Conservation (phyloP, 306 rosid genomes). For the Quercus glauca region DNA sequence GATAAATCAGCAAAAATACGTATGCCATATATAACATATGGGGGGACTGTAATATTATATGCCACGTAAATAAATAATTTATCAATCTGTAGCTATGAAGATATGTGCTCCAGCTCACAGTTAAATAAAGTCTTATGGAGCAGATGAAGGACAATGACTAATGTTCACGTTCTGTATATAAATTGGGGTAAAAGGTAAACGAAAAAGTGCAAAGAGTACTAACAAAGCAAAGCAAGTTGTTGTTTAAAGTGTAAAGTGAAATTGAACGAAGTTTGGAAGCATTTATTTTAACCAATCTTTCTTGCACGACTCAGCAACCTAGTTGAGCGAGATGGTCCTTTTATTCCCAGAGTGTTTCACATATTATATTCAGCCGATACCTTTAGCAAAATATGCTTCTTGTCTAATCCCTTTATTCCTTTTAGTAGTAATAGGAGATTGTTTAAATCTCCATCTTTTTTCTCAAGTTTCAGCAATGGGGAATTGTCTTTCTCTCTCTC, state of each 20-base stretch:
- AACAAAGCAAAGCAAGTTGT: conserved; percentile 12
- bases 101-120: not conserved
- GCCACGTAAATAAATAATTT: too few species aligned
- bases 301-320: conserved; percentile 33
- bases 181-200: not conserved
- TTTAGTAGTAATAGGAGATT: not conserved
- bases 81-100: too few species aligned
- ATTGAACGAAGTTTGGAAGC: conserved; percentile 28
- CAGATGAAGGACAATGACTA: not conserved
- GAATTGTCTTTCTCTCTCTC: conserved; percentile 19
- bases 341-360: not conserved
- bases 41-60: too few species aligned
- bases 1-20: not conserved
- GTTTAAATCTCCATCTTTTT: not conserved
- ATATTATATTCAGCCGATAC: not conserved
- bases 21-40: not conserved
- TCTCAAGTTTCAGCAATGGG: conserved; percentile 31
- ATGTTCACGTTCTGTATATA: not conserved
- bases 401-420: conserved; percentile 11
- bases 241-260: conserved; percentile 26
- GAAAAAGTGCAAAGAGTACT: conserved; percentile 10
- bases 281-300: conserved; percentile 12
- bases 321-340: not conserved
- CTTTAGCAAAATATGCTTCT: conserved; percentile 25
- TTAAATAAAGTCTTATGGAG: not conserved